Percentiles rank a stretch among this genome's conserved stretches.
Conservation (phyloP, 352 stramenopile genomes). For the Globisporangium splendens region DNA sequence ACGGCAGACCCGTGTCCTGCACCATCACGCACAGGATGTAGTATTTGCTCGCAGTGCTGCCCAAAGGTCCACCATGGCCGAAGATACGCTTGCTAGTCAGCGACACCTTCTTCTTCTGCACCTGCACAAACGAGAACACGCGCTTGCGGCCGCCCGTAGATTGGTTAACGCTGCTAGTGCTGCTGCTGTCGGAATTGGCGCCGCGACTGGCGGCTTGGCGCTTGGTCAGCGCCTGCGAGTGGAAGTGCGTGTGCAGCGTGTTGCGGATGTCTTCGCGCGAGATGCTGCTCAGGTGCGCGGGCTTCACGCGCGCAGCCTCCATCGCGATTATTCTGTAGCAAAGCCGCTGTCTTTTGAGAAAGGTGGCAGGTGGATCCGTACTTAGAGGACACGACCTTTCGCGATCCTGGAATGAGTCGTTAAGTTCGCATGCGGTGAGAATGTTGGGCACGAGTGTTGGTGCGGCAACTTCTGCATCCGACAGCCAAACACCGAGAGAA, state of each 20-base stretch:
- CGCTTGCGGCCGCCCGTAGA: slow-evolving; percentile 24
- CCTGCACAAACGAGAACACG: slow-evolving; percentile 58
- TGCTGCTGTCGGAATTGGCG: neutral
- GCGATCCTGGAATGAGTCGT: too few species aligned
- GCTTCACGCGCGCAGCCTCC: slow-evolving; percentile 13
- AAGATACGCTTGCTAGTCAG: slow-evolving; percentile 58
- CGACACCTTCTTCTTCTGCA: slow-evolving; percentile 60
- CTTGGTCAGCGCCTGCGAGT: slow-evolving; percentile 24
- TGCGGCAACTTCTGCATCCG: too few species aligned
- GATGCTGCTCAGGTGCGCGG: slow-evolving; percentile 26
- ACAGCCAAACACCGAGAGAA: too few species aligned
- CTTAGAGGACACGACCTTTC: too few species aligned
- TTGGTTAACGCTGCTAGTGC: neutral
- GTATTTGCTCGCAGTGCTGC: slow-evolving; percentile 32
- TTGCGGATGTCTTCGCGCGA: slow-evolving; percentile 61
- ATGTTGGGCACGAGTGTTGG: too few species aligned
- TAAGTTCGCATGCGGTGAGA: too few species aligned
- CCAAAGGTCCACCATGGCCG: slow-evolving; percentile 13
- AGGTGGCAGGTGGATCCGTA: too few species aligned
- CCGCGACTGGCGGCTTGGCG: slow-evolving; percentile 11
- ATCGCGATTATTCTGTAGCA: slow-evolving; percentile 4
- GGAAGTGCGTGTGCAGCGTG: slow-evolving; percentile 66
- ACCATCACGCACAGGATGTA: slow-evolving; percentile 69
- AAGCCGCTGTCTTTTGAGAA: too few species aligned
- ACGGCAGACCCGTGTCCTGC: slow-evolving; percentile 28